Conservation (phyloP, 805 yeast species). For the Pichia cephalocereana region DNA sequence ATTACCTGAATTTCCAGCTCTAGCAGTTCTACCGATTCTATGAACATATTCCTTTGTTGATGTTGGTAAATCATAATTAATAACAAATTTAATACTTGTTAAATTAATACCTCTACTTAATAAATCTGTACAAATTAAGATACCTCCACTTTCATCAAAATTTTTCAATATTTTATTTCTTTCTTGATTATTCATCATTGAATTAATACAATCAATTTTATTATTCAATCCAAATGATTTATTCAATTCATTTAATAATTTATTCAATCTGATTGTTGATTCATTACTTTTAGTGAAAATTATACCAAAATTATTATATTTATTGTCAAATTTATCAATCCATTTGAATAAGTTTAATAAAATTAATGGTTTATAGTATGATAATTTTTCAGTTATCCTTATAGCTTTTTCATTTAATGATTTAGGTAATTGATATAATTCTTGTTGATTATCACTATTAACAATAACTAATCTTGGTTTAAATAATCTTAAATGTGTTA, state of each 20-base stretch:
- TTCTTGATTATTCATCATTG: conserved; percentile 42
- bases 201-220: conserved; percentile 43
- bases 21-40: conserved; percentile 94
- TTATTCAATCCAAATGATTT: conserved; percentile 12
- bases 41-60: conserved; percentile 91
- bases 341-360: conserved; percentile 44
- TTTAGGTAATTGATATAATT: conserved; percentile 53
- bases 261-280: conserved; percentile 69
- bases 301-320: conserved; percentile 31
- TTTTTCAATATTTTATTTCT: conserved; percentile 49
- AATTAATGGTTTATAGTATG: conserved; percentile 61
- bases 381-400: conserved; percentile 23
- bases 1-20: conserved; percentile 74
- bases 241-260: conserved; percentile 40
- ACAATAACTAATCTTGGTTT: conserved; percentile 71
- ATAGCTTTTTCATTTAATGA: conserved; percentile 30
- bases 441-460: conserved; percentile 42
- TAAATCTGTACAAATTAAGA: conserved; percentile 75
- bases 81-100: conserved; percentile 55
- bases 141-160: conserved; percentile 42
- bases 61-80: conserved; percentile 86
- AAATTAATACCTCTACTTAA: conserved; percentile 95
- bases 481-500: conserved; percentile 59
- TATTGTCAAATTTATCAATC: conserved; percentile 24
- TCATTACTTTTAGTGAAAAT: conserved; percentile 78